Conservation (phyloP, 2,329 filamentous ascomycete species). For the Fusarium sp. region DNA sequence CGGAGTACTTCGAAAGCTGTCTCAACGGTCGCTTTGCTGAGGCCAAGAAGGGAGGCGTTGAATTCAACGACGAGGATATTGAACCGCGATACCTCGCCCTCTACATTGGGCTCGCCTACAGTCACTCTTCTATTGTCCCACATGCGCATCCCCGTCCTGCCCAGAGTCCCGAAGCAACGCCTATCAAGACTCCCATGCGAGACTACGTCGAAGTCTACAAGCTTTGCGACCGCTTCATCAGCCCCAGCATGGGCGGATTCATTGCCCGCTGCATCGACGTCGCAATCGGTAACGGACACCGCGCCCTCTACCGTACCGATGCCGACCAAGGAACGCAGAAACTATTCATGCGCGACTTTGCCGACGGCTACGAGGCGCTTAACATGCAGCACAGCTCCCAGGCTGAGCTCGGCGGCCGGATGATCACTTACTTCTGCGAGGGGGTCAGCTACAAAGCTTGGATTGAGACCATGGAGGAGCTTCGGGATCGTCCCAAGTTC, state of each 20-base stretch:
- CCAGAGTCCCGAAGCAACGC: slow-evolving; percentile 42
- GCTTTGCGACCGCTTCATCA: slow-evolving; percentile 52
- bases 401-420: slow-evolving; percentile 31
- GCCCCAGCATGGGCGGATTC: slow-evolving; percentile 45
- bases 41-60: slow-evolving; percentile 42
- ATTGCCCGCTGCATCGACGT: slow-evolving; percentile 47
- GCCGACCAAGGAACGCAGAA: slow-evolving; percentile 44
- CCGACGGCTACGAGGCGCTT: slow-evolving; percentile 51
- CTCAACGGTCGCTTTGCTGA: slow-evolving; percentile 46
- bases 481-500: slow-evolving; percentile 47
- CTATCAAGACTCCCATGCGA: slow-evolving; percentile 44
- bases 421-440: slow-evolving; percentile 51
- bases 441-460: slow-evolving; percentile 47
- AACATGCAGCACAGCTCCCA: slow-evolving; percentile 38
- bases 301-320: slow-evolving; percentile 46
- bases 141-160: slow-evolving; percentile 41
- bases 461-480: slow-evolving; percentile 39
- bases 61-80: slow-evolving; percentile 47
- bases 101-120: slow-evolving; percentile 52
- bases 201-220: slow-evolving; percentile 53
- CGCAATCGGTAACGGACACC: slow-evolving; percentile 49
- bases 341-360: slow-evolving; percentile 49
- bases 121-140: slow-evolving; percentile 49
- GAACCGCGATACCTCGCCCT: slow-evolving; percentile 50
- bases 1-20: slow-evolving; percentile 50